phyloP scores from a whole-genome alignment of 495 filamentous ascomycete genomes.

The Melanomma pulvis-pyrius region DNA sequence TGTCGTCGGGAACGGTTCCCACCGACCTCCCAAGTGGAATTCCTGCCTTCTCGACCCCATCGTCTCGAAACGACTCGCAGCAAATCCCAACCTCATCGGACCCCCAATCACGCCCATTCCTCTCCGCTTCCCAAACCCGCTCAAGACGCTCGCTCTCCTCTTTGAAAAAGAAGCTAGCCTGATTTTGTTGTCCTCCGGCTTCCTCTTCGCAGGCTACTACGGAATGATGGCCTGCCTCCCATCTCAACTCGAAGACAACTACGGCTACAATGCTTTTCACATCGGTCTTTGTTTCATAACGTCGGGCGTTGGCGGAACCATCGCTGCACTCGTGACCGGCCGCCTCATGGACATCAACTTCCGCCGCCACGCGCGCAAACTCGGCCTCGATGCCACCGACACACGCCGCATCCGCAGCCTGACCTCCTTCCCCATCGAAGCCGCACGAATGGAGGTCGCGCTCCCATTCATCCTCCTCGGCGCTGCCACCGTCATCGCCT shows the following conservation, averaged over 20 bases:
- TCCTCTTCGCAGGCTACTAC: constrained; percentile 63
- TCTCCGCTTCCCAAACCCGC: constrained; percentile 69
- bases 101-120: constrained; percentile 48
- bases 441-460: constrained; percentile 48
- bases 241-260: constrained; percentile 61
- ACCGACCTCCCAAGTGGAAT: constrained; percentile 47
- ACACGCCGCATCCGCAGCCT: constrained; percentile 50
- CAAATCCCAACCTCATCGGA: constrained; percentile 28
- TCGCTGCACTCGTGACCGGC: constrained; percentile 35
- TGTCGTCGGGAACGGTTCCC: constrained; percentile 45
- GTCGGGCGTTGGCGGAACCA: constrained; percentile 36
- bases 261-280: constrained; percentile 65
- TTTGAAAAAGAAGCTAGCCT: constrained; percentile 67
- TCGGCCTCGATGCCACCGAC: constrained; percentile 43
- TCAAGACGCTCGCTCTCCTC: constrained; percentile 65
- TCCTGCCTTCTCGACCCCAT: constrained; percentile 44
- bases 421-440: constrained; percentile 56
- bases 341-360: constrained; percentile 49
- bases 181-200: constrained; percentile 57
- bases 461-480: constrained; percentile 37
- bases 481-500: constrained; percentile 38
- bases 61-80: constrained; percentile 34
- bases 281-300: constrained; percentile 60
- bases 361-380: constrained; percentile 42
- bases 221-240: constrained; percentile 60